phyloP scores from a whole-genome alignment of 2,329 filamentous ascomycete species.

The Trichoderma lentiforme region DNA sequence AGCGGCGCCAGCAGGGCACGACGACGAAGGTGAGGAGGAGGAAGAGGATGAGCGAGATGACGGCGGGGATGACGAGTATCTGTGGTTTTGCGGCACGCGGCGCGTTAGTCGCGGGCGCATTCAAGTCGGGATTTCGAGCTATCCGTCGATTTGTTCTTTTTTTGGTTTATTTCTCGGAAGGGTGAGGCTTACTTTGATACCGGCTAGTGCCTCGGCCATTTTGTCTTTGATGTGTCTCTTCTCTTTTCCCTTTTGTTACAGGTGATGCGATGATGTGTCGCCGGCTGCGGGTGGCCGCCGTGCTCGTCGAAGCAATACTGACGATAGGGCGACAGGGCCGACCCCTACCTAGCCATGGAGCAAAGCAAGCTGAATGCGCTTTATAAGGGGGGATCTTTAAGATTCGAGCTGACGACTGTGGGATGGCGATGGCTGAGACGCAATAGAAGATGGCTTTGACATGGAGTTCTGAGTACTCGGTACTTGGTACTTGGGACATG shows the following conservation, averaged over 20 bases:
- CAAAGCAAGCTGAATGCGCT: neutral
- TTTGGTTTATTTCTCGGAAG: neutral
- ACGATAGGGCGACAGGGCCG: neutral
- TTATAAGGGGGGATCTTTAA: neutral
- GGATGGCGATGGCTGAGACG: neutral
- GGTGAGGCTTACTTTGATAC: conserved; percentile 34
- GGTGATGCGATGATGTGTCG: neutral
- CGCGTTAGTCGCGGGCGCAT: conserved; percentile 7
- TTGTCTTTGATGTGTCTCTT: conserved; percentile 8
- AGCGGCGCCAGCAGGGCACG: conserved; percentile 66
- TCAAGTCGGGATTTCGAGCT: too few species aligned
- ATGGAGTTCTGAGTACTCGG: neutral
- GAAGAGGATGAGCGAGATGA: conserved; percentile 68
- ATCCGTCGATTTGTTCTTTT: neutral
- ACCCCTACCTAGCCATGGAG: neutral
- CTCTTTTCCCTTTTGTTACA: neutral
- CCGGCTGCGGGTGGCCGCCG: neutral
- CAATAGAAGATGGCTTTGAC: neutral
- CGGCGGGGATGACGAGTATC: conserved; percentile 67
- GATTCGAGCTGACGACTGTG: neutral
- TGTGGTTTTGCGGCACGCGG: conserved; percentile 33
- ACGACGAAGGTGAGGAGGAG: conserved; percentile 62
- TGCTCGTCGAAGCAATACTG: neutral
- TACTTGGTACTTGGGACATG: neutral
- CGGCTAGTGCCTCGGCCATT: conserved; percentile 35